Percentiles rank a stretch among this genome's conserved stretches.
These are phyloP conservation scores for Aphanomyces invadans DNA, from an alignment of 352 stramenopile species.

Conservation along the genomic window DNA sequence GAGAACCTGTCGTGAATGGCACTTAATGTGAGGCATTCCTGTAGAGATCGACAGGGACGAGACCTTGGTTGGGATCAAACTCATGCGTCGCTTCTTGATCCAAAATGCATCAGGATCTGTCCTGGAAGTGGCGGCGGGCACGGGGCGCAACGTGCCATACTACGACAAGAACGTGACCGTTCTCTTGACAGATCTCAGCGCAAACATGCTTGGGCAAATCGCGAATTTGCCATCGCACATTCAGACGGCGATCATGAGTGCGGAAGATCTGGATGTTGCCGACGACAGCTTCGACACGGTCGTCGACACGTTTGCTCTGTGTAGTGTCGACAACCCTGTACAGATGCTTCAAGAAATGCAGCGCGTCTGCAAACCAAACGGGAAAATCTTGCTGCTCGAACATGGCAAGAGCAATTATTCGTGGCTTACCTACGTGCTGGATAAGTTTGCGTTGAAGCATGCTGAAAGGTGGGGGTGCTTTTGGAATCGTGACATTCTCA, in stretches of 20 bases:
- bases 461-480: constrained; percentile 93
- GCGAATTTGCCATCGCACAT: constrained; percentile 17
- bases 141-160: constrained; percentile 88
- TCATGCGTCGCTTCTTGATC: constrained; percentile 79
- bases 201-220: constrained; percentile 65
- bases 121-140: constrained; percentile 93
- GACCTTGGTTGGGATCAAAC: constrained; percentile 61
- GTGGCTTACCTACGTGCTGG: constrained; percentile 87
- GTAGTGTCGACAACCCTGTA: constrained; percentile 92
- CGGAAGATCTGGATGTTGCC: constrained; percentile 49
- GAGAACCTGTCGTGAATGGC: not conserved
- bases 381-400: constrained; percentile 91
- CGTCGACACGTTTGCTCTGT: constrained; percentile 95
- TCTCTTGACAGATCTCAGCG: constrained; percentile 70
- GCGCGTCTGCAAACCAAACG: constrained; percentile 82
- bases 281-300: constrained; percentile 89
- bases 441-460: constrained; percentile 89
- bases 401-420: constrained; percentile 87
- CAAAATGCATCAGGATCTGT: constrained; percentile 56
- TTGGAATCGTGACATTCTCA: constrained; percentile 94
- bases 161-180: constrained; percentile 48
- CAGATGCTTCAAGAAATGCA: constrained; percentile 87
- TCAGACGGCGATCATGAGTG: constrained; percentile 43
- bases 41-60: constrained; percentile 73
- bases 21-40: not conserved